phyloP scores from a whole-genome alignment of 768 basidiomycete genomes.

The Boletus insuetus region DNA sequence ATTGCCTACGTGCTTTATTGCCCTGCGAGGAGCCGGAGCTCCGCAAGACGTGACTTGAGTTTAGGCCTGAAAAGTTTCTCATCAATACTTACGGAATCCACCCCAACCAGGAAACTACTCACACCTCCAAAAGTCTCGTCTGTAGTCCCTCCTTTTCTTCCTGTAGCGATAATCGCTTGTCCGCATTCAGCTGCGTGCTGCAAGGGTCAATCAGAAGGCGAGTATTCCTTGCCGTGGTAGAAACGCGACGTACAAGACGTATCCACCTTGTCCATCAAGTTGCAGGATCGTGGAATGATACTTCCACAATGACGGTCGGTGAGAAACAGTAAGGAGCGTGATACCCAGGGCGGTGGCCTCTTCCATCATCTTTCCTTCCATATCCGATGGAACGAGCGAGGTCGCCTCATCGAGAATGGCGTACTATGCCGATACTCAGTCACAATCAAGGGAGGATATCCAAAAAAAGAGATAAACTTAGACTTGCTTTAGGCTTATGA shows the following conservation, averaged over 20 bases:
- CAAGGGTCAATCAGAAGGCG: conserved; percentile 1
- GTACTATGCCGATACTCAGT: conserved; percentile 52
- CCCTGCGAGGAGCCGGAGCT: conserved; percentile 46
- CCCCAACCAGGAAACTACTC: conserved; percentile 32
- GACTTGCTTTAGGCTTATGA: conserved; percentile 80
- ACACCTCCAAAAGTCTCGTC: conserved; percentile 83
- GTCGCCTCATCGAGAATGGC: conserved; percentile 97
- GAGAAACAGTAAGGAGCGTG: conserved; percentile 91
- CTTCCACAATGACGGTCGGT: conserved; percentile 92
- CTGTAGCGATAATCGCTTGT: conserved; percentile 85
- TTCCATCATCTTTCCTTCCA: conserved; percentile 95
- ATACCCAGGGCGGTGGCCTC: conserved; percentile 84
- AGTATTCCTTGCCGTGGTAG: background rate
- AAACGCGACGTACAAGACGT: conserved; percentile 73
- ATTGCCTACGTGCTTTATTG: background rate
- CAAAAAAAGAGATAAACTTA: background rate
- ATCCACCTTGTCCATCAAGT: conserved; percentile 93
- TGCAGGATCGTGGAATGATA: conserved; percentile 88
- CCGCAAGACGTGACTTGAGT: conserved; percentile 71
- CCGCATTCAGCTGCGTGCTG: conserved; percentile 87
- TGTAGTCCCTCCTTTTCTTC: conserved; percentile 93
- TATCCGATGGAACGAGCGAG: conserved; percentile 86
- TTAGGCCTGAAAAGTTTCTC: conserved; percentile 55
- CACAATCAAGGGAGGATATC: background rate
- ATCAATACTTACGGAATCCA: background rate